Percentiles rank a stretch among this genome's conserved stretches.
These are phyloP conservation scores for Fusarium torulosum DNA, from an alignment of 2,329 filamentous ascomycete genomes.

Conservation along the genomic window DNA sequence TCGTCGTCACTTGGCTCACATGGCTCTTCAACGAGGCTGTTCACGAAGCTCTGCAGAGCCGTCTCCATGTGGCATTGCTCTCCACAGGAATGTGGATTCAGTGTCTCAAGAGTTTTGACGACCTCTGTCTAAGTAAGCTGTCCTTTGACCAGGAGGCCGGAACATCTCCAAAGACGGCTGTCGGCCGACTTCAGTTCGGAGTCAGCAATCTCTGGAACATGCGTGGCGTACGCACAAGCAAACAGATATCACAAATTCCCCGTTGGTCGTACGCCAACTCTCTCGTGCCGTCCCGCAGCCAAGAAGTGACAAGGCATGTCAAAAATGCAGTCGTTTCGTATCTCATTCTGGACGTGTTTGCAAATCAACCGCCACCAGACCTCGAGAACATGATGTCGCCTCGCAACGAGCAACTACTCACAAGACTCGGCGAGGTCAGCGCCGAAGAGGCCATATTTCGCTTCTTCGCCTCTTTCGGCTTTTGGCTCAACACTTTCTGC, in stretches of 20 bases:
- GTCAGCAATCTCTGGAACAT: constrained; percentile 36
- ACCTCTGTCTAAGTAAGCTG: constrained; percentile 27
- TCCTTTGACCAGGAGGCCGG: constrained; percentile 4
- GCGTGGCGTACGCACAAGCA: constrained; percentile 27
- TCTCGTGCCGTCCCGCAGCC: constrained; percentile 16
- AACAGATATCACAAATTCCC: constrained; percentile 16
- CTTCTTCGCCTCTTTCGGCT: constrained; percentile 27
- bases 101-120: constrained; percentile 31
- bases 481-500: constrained; percentile 41
- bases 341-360: constrained; percentile 33
- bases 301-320: constrained; percentile 20
- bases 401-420: constrained; percentile 17
- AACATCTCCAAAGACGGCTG: background rate
- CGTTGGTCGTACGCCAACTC: constrained; percentile 3
- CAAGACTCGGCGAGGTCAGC: constrained; percentile 9
- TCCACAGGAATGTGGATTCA: constrained; percentile 42
- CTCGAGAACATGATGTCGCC: constrained; percentile 27
- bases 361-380: constrained; percentile 24
- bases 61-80: constrained; percentile 34
- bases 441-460: constrained; percentile 28
- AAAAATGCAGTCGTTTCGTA: constrained; percentile 22
- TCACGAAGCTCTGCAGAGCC: constrained; percentile 12
- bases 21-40: constrained; percentile 30
- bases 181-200: constrained; percentile 12
- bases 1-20: constrained; percentile 10